Conservation (phyloP, 768 basidiomycete genomes). For the Mycena galopus region DNA sequence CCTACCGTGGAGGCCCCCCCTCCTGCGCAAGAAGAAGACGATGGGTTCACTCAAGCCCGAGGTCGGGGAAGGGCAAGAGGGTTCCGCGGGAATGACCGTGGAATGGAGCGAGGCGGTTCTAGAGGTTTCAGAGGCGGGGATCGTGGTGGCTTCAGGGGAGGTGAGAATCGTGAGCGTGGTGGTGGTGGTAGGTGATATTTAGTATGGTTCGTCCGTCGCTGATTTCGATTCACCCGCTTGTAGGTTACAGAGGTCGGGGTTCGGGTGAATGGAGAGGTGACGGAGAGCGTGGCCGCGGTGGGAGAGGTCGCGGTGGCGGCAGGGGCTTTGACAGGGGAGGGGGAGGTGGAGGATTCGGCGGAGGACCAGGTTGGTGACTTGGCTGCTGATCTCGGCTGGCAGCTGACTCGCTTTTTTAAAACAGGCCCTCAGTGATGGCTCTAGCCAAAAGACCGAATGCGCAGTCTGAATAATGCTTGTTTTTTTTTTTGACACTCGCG, state of each 20-base stretch:
- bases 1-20: slow-evolving; percentile 5
- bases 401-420: neutral
- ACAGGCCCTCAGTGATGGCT: slow-evolving; percentile 21
- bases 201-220: neutral
- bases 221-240: neutral
- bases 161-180: slow-evolving; percentile 45
- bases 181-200: slow-evolving; percentile 37
- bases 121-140: slow-evolving; percentile 57
- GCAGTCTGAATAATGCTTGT: slow-evolving; percentile 13
- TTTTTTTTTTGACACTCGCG: slow-evolving; percentile 1
- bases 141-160: slow-evolving; percentile 45
- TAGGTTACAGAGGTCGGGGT: slow-evolving; percentile 42
- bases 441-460: slow-evolving; percentile 1
- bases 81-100: slow-evolving; percentile 44
- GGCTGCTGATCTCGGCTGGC: neutral
- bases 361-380: no score
- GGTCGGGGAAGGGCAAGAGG: slow-evolving; percentile 61
- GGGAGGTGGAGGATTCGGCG: no score
- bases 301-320: slow-evolving; percentile 59
- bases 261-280: slow-evolving; percentile 63
- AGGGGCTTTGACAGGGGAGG: slow-evolving; percentile 43
- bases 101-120: slow-evolving; percentile 38
- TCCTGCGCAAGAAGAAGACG: slow-evolving; percentile 59
- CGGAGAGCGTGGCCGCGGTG: slow-evolving; percentile 56
- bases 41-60: slow-evolving; percentile 70